Evolutionary conservation across 2,329 filamentous ascomycete genomes (phyloP).

Genomic region (Karstenula rhodostoma): DNA sequence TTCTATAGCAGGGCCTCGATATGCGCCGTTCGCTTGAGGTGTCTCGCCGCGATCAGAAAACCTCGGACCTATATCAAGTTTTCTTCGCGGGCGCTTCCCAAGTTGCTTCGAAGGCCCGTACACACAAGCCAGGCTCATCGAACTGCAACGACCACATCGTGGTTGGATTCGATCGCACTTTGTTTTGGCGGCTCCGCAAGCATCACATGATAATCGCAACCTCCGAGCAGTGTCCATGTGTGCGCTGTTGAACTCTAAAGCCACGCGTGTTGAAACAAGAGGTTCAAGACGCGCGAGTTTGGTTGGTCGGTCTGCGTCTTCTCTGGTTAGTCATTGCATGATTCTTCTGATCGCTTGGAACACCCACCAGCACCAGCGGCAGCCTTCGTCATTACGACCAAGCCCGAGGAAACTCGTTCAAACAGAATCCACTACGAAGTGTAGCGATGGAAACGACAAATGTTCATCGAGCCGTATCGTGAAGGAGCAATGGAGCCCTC

Average conservation of each 20-base stretch:
- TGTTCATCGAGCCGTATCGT: neutral
- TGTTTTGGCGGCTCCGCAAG: constrained; percentile 16
- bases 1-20: constrained; percentile 3
- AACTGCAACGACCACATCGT: constrained; percentile 11
- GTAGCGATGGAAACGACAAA: neutral
- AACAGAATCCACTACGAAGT: neutral
- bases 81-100: constrained; percentile 14
- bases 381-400: neutral
- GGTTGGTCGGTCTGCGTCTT: neutral
- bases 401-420: neutral
- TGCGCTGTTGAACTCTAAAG: no score
- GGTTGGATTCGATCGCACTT: constrained; percentile 19
- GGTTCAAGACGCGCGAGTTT: constrained; percentile 3
- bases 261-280: neutral
- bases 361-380: neutral
- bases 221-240: constrained; percentile 9
- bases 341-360: neutral
- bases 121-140: constrained; percentile 11
- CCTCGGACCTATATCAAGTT: constrained; percentile 8
- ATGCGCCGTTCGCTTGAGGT: neutral
- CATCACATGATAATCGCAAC: constrained; percentile 17
- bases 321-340: neutral
- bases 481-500: neutral
- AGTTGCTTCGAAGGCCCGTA: constrained; percentile 16
- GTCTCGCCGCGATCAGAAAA: neutral